Evolutionary conservation across 2,329 filamentous ascomycete species (phyloP).

Genomic region (Zasmidium cellare): DNA sequence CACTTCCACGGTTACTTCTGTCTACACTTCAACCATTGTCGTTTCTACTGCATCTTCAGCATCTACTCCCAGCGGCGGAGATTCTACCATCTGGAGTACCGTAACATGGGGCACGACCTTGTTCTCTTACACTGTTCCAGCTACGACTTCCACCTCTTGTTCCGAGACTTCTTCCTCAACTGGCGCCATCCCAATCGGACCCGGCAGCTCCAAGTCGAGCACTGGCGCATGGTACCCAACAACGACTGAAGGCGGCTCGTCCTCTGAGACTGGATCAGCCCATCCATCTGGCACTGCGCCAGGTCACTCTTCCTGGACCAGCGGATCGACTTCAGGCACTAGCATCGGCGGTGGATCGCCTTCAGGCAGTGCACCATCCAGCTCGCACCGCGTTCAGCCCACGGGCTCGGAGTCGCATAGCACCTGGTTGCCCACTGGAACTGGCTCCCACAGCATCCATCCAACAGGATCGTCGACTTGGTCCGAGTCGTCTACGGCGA

Average conservation of each 20-base stretch:
- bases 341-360: not conserved
- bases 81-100: conserved; percentile 2
- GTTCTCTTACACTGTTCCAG: conserved; percentile 4
- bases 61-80: not conserved
- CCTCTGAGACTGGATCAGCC: not conserved
- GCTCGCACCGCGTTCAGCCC: not conserved
- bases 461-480: not conserved
- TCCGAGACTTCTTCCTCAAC: not conserved
- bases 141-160: conserved; percentile 1
- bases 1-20: conserved; percentile 7
- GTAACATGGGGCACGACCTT: conserved; percentile 5
- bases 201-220: not conserved
- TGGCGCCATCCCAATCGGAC: not conserved
- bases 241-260: not conserved
- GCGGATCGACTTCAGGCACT: not conserved
- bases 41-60: no score
- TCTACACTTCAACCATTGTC: conserved; percentile 5
- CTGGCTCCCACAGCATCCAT: not conserved
- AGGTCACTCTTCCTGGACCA: not conserved
- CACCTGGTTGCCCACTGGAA: not conserved
- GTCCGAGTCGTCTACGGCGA: no score
- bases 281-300: not conserved
- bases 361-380: not conserved
- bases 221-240: not conserved
- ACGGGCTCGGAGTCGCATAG: not conserved